Base-by-base conservation (phyloP, 306 rosid genomes). In the Castanea mollissima region DNA sequence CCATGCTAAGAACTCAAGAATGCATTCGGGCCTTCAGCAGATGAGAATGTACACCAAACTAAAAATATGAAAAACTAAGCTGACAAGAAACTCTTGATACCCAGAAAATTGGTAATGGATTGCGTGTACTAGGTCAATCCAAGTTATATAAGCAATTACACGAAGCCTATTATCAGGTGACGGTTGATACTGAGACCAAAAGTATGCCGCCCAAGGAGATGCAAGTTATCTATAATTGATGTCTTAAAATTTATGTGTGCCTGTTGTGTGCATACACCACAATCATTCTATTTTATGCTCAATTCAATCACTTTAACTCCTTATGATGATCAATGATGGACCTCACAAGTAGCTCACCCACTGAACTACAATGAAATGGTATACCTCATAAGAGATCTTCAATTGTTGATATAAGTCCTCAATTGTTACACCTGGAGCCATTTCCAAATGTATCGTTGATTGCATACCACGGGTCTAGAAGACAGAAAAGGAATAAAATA, bases 401-500 rank as follows among this genome's bases (percentile, higher is more conserved):
- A 95, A 85, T 19, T 89, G 92, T 64, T 89, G 86, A 85, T 86
- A 68, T 82, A 95, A 87, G 75, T 92, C 96, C 70, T 92, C 97
- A 55, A 78, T 51, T 71, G 83, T 81, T 76, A 89, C 91, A 58
- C 96, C 98, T 4, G 92, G 82, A 86, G 92, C 92, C 97, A 95
- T 88, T 85, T 92, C 94, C 76, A 92, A 95, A 83, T 92, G 92
- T 51, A 92, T 95, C 55, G 96, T 95, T 74, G 98, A 95, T 77
- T 92, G 98, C 98, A 95, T 95, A 54, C 99, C 99, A 27, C 98
- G 98, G 69, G 59, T 92, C 99, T 95, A 59, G 81, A 78, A 74
- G 34, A 82, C 68, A 62, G 74, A 68, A 78, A 18, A 60, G 73
- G 46, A 55, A 63, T 44, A 69, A 20, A 76, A 63, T 15, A 70